Conservation (phyloP, 345 rosid genomes). For the Linum usitatissimum region DNA sequence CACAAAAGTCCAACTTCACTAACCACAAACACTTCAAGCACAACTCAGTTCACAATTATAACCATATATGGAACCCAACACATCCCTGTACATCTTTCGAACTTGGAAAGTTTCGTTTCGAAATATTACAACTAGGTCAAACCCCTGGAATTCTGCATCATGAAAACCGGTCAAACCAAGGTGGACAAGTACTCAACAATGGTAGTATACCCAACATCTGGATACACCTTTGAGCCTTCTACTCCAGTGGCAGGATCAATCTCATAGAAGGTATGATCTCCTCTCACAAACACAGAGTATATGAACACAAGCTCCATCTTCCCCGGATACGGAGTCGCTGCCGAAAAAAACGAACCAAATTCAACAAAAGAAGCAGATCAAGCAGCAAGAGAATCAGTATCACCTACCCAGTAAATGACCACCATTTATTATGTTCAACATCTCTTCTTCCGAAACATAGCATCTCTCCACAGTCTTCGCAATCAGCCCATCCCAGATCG, state of each 20-base stretch:
- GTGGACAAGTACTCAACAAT: conserved; percentile 32
- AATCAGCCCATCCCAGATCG: conserved; percentile 62
- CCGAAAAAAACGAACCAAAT: conserved; percentile 16
- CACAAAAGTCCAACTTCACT: no score
- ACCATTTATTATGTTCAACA: conserved; percentile 60
- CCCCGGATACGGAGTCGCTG: conserved; percentile 49
- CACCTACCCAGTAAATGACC: not conserved
- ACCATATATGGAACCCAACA: no score
- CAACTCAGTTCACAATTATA: no score
- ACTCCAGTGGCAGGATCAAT: conserved; percentile 29
- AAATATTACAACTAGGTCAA: no score
- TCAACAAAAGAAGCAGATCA: not conserved
- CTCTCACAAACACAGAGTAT: conserved; percentile 44
- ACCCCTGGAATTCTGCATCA: not conserved
- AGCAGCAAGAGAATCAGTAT: not conserved
- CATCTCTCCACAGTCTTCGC: conserved; percentile 46
- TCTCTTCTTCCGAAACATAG: conserved; percentile 45
- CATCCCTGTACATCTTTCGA: no score
- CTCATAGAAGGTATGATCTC: conserved; percentile 45
- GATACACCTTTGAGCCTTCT: conserved; percentile 41
- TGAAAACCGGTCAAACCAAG: conserved; percentile 12
- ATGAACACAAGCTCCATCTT: conserved; percentile 38
- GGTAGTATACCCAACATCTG: conserved; percentile 39
- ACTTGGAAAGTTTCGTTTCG: no score
- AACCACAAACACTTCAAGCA: no score